Conservation (phyloP, 352 stramenopile genomes). For the Globisporangium okanoganense region DNA sequence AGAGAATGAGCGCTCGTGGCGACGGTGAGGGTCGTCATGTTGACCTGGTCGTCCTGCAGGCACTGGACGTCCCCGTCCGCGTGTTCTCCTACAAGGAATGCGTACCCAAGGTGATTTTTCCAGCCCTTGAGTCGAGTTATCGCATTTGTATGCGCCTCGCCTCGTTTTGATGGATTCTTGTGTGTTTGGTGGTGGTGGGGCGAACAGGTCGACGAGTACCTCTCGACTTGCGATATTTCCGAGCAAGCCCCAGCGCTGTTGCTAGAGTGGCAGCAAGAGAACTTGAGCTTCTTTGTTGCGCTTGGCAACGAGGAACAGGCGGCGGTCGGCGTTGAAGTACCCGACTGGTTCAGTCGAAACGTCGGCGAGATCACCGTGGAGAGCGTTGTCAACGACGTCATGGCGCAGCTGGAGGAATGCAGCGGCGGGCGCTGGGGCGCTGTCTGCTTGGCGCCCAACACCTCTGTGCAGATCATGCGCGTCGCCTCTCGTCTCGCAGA, state of each 20-base stretch:
- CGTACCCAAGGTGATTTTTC: not conserved
- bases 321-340: not conserved
- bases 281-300: not conserved
- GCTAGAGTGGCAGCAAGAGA: not conserved
- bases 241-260: not conserved
- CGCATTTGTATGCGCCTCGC: too few relatives aligned
- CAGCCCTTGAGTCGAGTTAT: too few relatives aligned
- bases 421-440: not conserved
- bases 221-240: not conserved
- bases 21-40: not conserved
- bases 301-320: not conserved
- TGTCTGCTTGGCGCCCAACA: conserved; percentile 1
- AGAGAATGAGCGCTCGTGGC: too few relatives aligned
- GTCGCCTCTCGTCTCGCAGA: not conserved
- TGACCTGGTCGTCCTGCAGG: not conserved
- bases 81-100: not conserved
- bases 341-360: not conserved
- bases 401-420: not conserved
- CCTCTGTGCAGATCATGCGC: not conserved
- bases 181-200: not conserved
- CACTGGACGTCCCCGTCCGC: not conserved
- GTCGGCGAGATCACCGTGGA: not conserved
- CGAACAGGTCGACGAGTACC: not conserved
- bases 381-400: not conserved
- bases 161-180: too few relatives aligned